Evolutionary conservation across 2,329 filamentous ascomycete genomes (phyloP), one percentile per base, ranked within the genome.

Genomic region (Aschersonia sp.): DNA sequence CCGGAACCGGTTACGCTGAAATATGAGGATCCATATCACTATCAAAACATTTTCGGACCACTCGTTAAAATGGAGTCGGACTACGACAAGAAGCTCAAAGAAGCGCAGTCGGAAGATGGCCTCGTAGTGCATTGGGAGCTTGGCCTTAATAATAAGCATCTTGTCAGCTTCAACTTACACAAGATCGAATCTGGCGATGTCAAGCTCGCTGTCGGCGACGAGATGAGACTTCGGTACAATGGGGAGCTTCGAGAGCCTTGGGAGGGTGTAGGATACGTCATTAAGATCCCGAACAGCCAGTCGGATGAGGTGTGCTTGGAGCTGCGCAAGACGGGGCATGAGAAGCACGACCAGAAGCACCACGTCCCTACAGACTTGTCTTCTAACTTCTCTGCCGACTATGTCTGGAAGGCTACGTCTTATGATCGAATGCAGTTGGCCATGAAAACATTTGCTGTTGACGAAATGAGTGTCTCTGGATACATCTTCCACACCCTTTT

Each of bases 281-380:
- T 97, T 70, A 98, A 98, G 70, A 97, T 98, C 50, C 94, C 92
- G 29, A 97, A 98, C 73, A 97, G 97, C 66, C 88, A 95, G 69
- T 95, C 89, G 11, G 92, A 98, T 59, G 90, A 98, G 63, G 92
- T 98, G 46, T 94, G 85, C 8, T 84, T 98, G 53, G 92, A 98
- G 64, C 70, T 98, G 60, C 85, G 92, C 55, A 87, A 92, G 58
- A 90, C 92, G 52, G 89, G 87, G 51, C 94, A 94, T 61, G 89
- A 97, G 69, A 97, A 97, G 66, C 87, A 84, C 40, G 40, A 41
- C 40, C 40, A 41, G 40, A 41, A 41, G n/a, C 40, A 41, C 14
- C 40, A 11, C 31, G 87, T 97, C 1, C 92, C 92, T 0, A 95
- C 87, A 0, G 90, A 98, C 59, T 92, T 90, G 65, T 95, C 90